These are phyloP conservation scores for Trametes villosa DNA, from an alignment of 768 basidiomycete genomes.

Conservation along the genomic window DNA sequence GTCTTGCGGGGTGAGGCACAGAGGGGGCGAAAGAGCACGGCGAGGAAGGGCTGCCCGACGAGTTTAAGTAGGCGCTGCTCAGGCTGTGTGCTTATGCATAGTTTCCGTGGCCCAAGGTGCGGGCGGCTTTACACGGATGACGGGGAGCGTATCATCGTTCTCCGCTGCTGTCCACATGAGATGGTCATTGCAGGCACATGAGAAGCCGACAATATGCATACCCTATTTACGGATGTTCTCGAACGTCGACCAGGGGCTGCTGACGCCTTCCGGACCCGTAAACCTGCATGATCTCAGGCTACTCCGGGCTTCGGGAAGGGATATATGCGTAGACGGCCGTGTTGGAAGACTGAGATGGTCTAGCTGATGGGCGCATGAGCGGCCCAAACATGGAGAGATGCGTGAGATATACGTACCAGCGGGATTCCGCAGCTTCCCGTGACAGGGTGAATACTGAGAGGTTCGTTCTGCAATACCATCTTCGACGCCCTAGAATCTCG, in stretches of 20 bases:
- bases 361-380: not conserved
- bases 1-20: not conserved
- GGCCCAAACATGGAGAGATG: not conserved
- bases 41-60: not conserved
- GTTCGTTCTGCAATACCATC: no score
- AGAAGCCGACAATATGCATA: not conserved
- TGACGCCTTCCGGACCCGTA: not conserved
- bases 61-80: not conserved
- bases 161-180: slow-evolving; percentile 3
- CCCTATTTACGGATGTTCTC: slow-evolving; percentile 3
- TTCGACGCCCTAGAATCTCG: no score
- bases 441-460: no score
- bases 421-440: no score
- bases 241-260: not conserved
- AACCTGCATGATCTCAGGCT: not conserved
- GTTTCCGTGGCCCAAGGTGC: not conserved
- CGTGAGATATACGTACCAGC: slow-evolving; percentile 3
- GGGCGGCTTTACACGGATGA: not conserved
- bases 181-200: not conserved
- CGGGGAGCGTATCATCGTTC: not conserved
- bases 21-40: not conserved
- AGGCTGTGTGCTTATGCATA: not conserved
- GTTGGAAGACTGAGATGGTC: not conserved
- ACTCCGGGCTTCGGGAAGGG: not conserved
- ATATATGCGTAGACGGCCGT: not conserved